Percentiles rank a stretch among this genome's conserved stretches.
Evolutionary conservation across 2,329 filamentous ascomycete genomes (phyloP).

Genomic region (Penicillium sp.): DNA sequence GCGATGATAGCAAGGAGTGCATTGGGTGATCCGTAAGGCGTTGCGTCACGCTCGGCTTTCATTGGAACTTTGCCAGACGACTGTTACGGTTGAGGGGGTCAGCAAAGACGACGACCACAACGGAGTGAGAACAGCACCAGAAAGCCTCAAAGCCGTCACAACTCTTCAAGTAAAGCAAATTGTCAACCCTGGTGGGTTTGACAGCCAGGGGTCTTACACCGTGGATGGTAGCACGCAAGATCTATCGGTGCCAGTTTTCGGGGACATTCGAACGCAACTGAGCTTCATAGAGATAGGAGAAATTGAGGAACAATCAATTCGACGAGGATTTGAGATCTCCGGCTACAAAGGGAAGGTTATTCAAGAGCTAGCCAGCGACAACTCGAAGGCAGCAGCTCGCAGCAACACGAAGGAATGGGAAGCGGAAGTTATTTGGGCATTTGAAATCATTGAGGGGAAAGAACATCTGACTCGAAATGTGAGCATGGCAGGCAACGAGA

Average conservation of each 20-base stretch:
- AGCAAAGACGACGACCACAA: neutral
- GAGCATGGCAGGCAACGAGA: slow-evolving; percentile 1
- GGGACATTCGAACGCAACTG: slow-evolving; percentile 15
- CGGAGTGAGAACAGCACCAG: neutral
- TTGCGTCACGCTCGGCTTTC: slow-evolving; percentile 16
- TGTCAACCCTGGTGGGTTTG: slow-evolving; percentile 16
- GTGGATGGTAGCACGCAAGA: slow-evolving; percentile 12
- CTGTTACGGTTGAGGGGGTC: neutral
- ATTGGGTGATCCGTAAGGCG: slow-evolving; percentile 16
- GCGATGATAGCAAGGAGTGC: slow-evolving; percentile 19
- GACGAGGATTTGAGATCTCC: neutral
- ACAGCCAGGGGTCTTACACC: slow-evolving; percentile 16
- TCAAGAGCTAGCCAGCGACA: slow-evolving; percentile 14
- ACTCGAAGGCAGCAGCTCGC: slow-evolving; percentile 4
- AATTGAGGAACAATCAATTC: slow-evolving; percentile 10
- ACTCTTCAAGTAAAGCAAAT: slow-evolving; percentile 15
- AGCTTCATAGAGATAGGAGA: slow-evolving; percentile 1
- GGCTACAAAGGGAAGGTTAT: slow-evolving; percentile 9
- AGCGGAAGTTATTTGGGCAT: slow-evolving; percentile 19
- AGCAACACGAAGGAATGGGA: slow-evolving; percentile 18
- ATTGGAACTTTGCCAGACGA: slow-evolving; percentile 15
- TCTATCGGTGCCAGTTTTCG: slow-evolving; percentile 18
- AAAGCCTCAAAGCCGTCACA: neutral
- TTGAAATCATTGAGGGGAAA: slow-evolving; percentile 16
- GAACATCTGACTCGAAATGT: slow-evolving; percentile 17